Evolutionary conservation across 495 filamentous ascomycete genomes (phyloP).

Genomic region (Rusavskia elegans): DNA sequence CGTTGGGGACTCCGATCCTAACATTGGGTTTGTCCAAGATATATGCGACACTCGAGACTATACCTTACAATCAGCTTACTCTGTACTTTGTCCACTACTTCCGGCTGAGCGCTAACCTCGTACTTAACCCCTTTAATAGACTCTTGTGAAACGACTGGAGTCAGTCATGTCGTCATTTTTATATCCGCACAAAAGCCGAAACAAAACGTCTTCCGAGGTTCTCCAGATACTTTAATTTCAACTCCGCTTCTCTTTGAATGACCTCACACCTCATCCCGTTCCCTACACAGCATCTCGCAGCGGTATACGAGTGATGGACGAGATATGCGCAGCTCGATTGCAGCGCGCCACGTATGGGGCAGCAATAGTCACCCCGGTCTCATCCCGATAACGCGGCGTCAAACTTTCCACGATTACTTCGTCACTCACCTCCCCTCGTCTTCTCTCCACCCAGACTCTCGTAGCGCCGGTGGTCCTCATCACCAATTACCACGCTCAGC

Average conservation of each 20-base stretch:
- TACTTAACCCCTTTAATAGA: too few relatives aligned
- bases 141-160: too few relatives aligned
- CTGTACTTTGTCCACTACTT: too few relatives aligned
- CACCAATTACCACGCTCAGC: slow-evolving; percentile 75
- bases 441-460: slow-evolving; percentile 79
- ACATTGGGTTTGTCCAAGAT: too few relatives aligned
- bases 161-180: too few relatives aligned
- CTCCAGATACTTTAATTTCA: too few relatives aligned
- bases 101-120: too few relatives aligned
- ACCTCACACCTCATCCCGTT: not conserved
- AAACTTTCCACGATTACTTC: slow-evolving; percentile 87
- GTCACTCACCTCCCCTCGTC: slow-evolving; percentile 88
- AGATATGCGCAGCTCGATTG: slow-evolving; percentile 3
- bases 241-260: not conserved
- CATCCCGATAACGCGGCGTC: slow-evolving; percentile 18
- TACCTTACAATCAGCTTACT: too few relatives aligned
- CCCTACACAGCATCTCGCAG: not conserved
- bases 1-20: not conserved
- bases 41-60: too few relatives aligned
- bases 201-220: too few relatives aligned
- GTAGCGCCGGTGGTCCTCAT: slow-evolving; percentile 40
- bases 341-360: not conserved
- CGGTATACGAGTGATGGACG: slow-evolving; percentile 1
- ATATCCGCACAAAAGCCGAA: too few relatives aligned
- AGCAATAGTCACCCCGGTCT: not conserved